phyloP scores from a whole-genome alignment of 371 early-diverging fungal species.

The Mucor velutinosus region DNA sequence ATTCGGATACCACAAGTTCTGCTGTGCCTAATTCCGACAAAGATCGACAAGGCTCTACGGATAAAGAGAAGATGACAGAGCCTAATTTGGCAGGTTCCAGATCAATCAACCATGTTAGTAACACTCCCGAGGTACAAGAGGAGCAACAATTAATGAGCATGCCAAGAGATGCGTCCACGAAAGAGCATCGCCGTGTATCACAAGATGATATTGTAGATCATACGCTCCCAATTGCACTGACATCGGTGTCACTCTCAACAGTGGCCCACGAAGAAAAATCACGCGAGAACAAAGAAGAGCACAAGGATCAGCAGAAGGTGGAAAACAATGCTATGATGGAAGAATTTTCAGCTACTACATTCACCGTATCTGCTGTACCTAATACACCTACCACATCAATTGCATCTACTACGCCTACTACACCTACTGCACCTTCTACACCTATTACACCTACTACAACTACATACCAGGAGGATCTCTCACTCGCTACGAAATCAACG shows the following conservation, averaged over 20 bases:
- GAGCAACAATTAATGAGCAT: background rate
- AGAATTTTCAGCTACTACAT: background rate
- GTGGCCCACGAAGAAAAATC: background rate
- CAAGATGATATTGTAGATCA: background rate
- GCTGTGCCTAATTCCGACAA: background rate
- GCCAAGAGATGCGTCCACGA: background rate
- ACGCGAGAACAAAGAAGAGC: background rate
- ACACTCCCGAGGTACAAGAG: background rate
- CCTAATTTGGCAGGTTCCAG: slow-evolving; percentile 1
- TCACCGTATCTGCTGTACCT: background rate
- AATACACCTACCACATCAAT: background rate
- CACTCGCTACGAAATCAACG: background rate
- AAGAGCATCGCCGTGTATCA: background rate
- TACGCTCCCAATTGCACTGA: background rate
- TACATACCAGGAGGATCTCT: background rate
- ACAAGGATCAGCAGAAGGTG: background rate
- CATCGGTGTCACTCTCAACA: background rate
- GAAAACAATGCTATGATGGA: background rate
- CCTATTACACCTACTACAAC: background rate
- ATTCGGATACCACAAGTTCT: background rate
- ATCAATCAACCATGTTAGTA: background rate
- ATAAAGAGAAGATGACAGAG: background rate
- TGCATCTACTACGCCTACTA: too few species aligned
- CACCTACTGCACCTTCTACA: background rate
- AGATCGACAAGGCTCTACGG: background rate